These are phyloP conservation scores for Auriscalpium orientale DNA, from an alignment of 768 basidiomycete genomes.

Conservation along the genomic window DNA sequence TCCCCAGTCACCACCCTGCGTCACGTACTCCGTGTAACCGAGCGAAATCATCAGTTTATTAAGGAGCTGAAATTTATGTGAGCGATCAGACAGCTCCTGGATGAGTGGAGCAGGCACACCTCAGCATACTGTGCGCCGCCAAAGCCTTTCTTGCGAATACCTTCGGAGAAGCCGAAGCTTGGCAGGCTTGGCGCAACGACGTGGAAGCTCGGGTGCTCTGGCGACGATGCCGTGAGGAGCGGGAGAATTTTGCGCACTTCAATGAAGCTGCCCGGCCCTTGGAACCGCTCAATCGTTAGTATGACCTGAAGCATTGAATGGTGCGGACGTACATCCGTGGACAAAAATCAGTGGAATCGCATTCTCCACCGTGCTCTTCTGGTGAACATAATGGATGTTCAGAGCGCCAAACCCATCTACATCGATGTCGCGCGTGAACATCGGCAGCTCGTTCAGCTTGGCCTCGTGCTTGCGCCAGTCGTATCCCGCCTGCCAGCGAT, in stretches of 20 bases:
- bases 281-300: not conserved
- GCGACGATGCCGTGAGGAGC: slow-evolving; percentile 12
- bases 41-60: slow-evolving; percentile 25
- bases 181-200: slow-evolving; percentile 23
- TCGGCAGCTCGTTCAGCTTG: slow-evolving; percentile 26
- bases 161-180: slow-evolving; percentile 22
- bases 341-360: slow-evolving; percentile 26
- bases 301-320: not conserved
- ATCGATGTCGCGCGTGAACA: slow-evolving; percentile 27
- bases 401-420: slow-evolving; percentile 25
- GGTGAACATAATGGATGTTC: slow-evolving; percentile 30
- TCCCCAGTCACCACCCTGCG: slow-evolving; percentile 45
- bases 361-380: slow-evolving; percentile 19
- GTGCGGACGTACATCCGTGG: slow-evolving; percentile 22
- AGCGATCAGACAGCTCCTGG: not conserved
- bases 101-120: slow-evolving; percentile 5
- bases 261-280: slow-evolving; percentile 11
- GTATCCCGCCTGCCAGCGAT: slow-evolving; percentile 22
- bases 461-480: slow-evolving; percentile 26
- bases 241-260: slow-evolving; percentile 20
- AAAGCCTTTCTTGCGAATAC: slow-evolving; percentile 20
- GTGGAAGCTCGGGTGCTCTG: slow-evolving; percentile 21
- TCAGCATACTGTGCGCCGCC: slow-evolving; percentile 17
- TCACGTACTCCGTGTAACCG: slow-evolving; percentile 28
- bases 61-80: slow-evolving; percentile 4